Base-by-base conservation (phyloP, 306 rosid genomes). In the Delonix regia region DNA sequence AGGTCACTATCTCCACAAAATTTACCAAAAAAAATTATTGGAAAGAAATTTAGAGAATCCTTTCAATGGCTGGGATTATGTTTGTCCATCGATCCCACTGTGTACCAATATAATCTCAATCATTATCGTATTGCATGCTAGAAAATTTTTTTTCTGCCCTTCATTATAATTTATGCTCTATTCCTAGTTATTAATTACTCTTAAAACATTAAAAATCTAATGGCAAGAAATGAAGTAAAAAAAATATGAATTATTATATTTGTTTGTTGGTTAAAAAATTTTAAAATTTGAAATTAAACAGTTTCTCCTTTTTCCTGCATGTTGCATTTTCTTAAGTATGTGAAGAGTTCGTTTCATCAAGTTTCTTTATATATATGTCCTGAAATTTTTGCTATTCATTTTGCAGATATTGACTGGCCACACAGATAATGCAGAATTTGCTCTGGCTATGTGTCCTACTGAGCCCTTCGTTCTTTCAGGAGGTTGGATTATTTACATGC, bases 381-480 rank as follows among this genome's bases (percentile, higher is more conserved):
- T 45, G 5, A 45, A 45, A 45, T 3, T 61, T 61, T 15, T 2
- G 9, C 6, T 1, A 61, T 16, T 6, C 11, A 16, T 18, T 62
- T 38, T 65, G 71, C n/a, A 66, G 71, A 7, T 39, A 41, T 27
- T 66, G 12, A 13, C 4, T 39, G 71, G 71, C 16, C 71, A 66
- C 19, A 41, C 9, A 1, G 52, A 22, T 19, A 16, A 5, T 10
- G 52, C 52, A 19, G 52, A 66, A 66, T 66, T 19, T 66, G 71
- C 71, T 39, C 45, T 66, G 52, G 52, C n/a, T 39, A 22, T 22
- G 6, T 66, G 34, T 21, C 2, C 33, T 9, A 10, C 33, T 41
- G 33, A 66, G 42, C 71, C 71, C 33, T 66, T 10, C 11, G 71
- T 66, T 21, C 51, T 66, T 21, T 66, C 71, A 19, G 71, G 71